phyloP scores from a whole-genome alignment of 2,329 filamentous ascomycete species.

The Leptographium flavum region DNA sequence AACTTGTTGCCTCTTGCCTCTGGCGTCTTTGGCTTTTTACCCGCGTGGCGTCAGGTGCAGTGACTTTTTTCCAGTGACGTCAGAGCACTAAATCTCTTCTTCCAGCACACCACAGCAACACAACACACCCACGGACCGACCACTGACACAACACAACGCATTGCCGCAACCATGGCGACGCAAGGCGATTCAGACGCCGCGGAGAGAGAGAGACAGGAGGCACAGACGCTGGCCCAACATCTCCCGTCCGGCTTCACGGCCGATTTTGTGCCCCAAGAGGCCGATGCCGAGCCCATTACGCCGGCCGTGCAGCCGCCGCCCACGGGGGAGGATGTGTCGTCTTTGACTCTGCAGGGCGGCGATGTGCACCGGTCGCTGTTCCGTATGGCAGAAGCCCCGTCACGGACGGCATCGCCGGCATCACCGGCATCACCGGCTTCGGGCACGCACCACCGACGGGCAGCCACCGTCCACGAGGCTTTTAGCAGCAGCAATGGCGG shows the following conservation, averaged over 20 bases:
- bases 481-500: background rate
- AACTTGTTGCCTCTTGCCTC: no score
- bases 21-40: background rate
- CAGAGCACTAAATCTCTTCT: background rate
- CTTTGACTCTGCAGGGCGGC: slow-evolving; percentile 57
- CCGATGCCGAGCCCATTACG: background rate
- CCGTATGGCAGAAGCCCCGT: slow-evolving; percentile 47
- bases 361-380: slow-evolving; percentile 70
- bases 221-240: slow-evolving; percentile 17
- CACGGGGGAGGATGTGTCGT: slow-evolving; percentile 35
- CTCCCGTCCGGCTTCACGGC: slow-evolving; percentile 21
- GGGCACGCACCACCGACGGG: slow-evolving; percentile 28
- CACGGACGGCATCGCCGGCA: slow-evolving; percentile 16
- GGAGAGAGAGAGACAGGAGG: slow-evolving; percentile 6
- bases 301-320: background rate
- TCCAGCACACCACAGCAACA: no score
- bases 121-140: no score
- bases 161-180: background rate
- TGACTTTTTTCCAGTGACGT: background rate
- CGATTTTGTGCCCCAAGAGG: slow-evolving; percentile 13
- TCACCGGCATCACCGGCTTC: background rate
- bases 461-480: slow-evolving; percentile 53
- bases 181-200: slow-evolving; percentile 1
- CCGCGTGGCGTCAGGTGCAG: background rate
- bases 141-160: no score